phyloP scores from a whole-genome alignment of 306 rosid species.

The Oxytropis ochrocephala region DNA sequence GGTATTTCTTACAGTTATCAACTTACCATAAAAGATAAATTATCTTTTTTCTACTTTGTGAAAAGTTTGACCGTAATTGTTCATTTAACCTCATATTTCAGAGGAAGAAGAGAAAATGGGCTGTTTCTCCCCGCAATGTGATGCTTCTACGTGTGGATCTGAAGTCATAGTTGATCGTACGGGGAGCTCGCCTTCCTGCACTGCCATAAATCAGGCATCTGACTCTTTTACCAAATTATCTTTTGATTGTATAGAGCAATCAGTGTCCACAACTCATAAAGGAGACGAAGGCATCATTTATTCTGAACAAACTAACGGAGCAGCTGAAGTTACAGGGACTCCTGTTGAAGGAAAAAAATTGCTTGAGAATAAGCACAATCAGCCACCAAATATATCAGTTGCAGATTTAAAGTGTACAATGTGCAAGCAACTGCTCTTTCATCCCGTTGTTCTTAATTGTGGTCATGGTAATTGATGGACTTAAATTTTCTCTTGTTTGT shows the following conservation, averaged over 20 bases:
- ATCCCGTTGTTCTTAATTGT: constrained; percentile 73
- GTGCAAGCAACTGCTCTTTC: constrained; percentile 60
- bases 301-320: not conserved
- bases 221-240: constrained; percentile 13
- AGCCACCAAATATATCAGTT: constrained; percentile 32
- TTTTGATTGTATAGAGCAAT: constrained; percentile 10
- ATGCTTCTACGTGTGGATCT: constrained; percentile 26
- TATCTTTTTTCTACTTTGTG: constrained; percentile 4
- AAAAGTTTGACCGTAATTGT: not conserved
- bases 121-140: constrained; percentile 51
- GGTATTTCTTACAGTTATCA: not conserved
- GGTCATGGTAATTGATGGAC: constrained; percentile 61
- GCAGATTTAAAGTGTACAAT: constrained; percentile 51
- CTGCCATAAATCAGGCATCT: constrained; percentile 4
- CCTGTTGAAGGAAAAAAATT: constrained; percentile 20
- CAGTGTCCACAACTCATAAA: constrained; percentile 15
- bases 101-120: constrained; percentile 44
- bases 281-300: constrained; percentile 10
- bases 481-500: not conserved
- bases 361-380: constrained; percentile 20
- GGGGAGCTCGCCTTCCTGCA: constrained; percentile 21
- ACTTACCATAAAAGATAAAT: not conserved
- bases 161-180: constrained; percentile 13
- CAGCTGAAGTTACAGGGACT: constrained; percentile 23
- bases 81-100: constrained; percentile 26